phyloP scores from a whole-genome alignment of 1,284 basidiomycete species.

The Malassezia restricta region DNA sequence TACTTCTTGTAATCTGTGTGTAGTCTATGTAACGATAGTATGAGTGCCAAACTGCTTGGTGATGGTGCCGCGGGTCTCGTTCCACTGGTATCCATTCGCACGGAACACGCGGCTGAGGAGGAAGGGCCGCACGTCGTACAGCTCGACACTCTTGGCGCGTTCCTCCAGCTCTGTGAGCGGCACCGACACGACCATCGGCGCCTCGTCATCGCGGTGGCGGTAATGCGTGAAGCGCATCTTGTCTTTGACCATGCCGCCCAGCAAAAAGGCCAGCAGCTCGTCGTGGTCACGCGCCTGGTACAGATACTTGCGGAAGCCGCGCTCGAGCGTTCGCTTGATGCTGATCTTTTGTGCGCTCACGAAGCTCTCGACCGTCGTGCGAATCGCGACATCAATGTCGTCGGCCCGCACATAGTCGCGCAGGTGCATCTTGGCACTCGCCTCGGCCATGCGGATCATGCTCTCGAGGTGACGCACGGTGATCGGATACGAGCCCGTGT shows the following conservation, averaged over 20 bases:
- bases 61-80: constrained; percentile 29
- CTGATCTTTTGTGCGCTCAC: constrained; percentile 94
- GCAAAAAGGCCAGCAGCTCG: constrained; percentile 82
- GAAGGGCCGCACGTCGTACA: constrained; percentile 79
- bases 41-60: constrained; percentile 30
- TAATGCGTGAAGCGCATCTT: constrained; percentile 60
- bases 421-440: constrained; percentile 94
- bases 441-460: constrained; percentile 98
- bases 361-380: constrained; percentile 85
- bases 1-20: constrained; percentile 10
- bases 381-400: constrained; percentile 94
- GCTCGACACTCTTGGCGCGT: constrained; percentile 74
- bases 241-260: constrained; percentile 89
- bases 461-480: constrained; percentile 95
- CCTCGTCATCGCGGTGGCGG: constrained; percentile 4
- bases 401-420: constrained; percentile 89
- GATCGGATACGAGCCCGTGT: constrained; percentile 94
- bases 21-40: not conserved
- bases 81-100: constrained; percentile 70
- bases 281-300: constrained; percentile 85
- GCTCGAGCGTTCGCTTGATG: constrained; percentile 91
- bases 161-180: constrained; percentile 48
- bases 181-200: constrained; percentile 24
- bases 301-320: constrained; percentile 85
- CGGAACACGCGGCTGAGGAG: constrained; percentile 68